Conservation (phyloP, 176 grass and related monocot species). For the Chrysopogon serrulatus region DNA sequence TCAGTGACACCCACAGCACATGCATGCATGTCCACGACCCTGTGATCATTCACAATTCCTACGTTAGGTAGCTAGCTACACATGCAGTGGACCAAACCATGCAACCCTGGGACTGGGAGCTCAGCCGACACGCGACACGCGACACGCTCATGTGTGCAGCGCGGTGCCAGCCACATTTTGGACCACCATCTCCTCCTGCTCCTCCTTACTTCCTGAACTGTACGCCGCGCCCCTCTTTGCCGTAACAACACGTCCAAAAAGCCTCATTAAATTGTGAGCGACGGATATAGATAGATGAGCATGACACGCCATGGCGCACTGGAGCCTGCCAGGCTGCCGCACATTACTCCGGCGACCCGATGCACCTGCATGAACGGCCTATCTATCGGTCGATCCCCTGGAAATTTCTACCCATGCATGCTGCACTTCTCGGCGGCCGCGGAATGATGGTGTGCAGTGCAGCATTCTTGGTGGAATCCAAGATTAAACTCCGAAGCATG, state of each 20-base stretch:
- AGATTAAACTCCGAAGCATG: neutral
- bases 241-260: neutral
- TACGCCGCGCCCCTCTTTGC: neutral
- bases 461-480: slow-evolving; percentile 6
- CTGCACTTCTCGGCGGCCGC: neutral
- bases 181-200: neutral
- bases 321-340: neutral
- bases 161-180: neutral
- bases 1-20: too few species aligned
- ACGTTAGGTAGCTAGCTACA: neutral
- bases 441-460: neutral
- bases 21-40: neutral
- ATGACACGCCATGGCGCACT: neutral
- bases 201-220: neutral
- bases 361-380: neutral
- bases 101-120: too few species aligned
- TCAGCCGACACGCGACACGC: neutral
- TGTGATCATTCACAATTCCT: neutral
- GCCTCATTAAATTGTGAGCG: neutral
- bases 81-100: neutral
- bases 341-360: neutral
- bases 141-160: slow-evolving; percentile 2
- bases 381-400: neutral
- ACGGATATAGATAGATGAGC: neutral
- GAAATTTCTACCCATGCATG: neutral